Evolutionary conservation across 2,329 filamentous ascomycete genomes (phyloP).

Genomic region (Furcasterigmium sp.): DNA sequence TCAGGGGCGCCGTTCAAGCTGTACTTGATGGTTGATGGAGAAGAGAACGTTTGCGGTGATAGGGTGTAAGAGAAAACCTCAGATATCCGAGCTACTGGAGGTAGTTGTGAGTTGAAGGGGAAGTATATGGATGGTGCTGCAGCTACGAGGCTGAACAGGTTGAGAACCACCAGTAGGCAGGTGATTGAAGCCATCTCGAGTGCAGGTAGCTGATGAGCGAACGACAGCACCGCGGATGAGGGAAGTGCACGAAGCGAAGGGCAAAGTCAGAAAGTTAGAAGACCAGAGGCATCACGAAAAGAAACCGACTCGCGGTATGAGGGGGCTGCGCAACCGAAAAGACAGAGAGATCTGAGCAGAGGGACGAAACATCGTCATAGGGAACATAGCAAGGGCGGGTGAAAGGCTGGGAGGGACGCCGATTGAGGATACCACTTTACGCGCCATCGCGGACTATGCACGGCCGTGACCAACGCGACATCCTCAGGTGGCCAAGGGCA

Average conservation of each 20-base stretch:
- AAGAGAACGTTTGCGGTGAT: constrained; percentile 67
- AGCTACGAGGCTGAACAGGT: constrained; percentile 9
- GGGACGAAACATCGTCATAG: background rate
- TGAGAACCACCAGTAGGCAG: background rate
- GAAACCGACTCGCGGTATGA: background rate
- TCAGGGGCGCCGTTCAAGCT: constrained; percentile 57
- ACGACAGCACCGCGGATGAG: constrained; percentile 1
- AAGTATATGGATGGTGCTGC: constrained; percentile 47
- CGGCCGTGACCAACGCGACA: background rate
- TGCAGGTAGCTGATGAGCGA: background rate
- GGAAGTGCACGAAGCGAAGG: constrained; percentile 5
- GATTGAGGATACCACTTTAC: background rate
- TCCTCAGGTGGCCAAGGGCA: background rate
- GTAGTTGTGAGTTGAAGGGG: constrained; percentile 80
- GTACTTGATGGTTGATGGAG: constrained; percentile 57
- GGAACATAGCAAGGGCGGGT: background rate
- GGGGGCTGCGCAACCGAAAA: background rate
- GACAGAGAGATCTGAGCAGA: background rate
- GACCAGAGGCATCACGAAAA: constrained; percentile 4
- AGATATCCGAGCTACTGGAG: constrained; percentile 67
- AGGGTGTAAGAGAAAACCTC: constrained; percentile 67
- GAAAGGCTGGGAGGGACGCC: background rate
- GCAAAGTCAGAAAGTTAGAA: constrained; percentile 1
- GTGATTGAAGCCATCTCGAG: constrained; percentile 1
- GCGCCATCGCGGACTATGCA: constrained; percentile 2